Conservation (phyloP, 306 rosid species). For the barrel medic (Medicago truncatula) region DNA sequence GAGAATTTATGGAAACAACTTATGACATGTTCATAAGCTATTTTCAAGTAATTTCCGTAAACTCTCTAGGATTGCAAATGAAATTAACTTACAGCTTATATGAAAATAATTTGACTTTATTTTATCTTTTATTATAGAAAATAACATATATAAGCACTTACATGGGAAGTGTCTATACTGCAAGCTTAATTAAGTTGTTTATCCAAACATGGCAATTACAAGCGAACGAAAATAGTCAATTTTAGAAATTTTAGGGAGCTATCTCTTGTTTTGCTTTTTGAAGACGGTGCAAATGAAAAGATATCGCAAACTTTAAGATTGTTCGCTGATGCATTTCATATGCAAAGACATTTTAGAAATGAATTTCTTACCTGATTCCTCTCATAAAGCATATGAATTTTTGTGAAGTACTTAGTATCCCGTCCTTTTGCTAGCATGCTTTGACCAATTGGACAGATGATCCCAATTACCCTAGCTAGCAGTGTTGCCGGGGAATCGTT, state of each 20-base stretch:
- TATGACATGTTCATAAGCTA: too few relatives aligned
- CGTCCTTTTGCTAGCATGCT: conserved; percentile 93
- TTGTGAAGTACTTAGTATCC: conserved; percentile 90
- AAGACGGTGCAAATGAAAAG: conserved; percentile 17
- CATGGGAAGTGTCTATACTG: too few relatives aligned
- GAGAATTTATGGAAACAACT: neutral
- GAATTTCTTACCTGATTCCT: conserved; percentile 80
- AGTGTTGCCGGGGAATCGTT: conserved; percentile 97
- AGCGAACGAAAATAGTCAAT: too few relatives aligned
- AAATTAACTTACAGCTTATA: too few relatives aligned
- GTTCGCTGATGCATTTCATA: neutral
- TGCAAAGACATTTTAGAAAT: conserved; percentile 19
- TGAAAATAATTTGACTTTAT: too few relatives aligned
- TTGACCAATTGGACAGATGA: conserved; percentile 84
- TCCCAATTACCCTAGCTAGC: conserved; percentile 92
- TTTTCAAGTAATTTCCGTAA: too few relatives aligned
- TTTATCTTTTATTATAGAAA: too few relatives aligned
- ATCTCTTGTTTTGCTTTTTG: neutral
- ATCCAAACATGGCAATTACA: too few relatives aligned
- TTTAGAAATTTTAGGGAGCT: too few relatives aligned
- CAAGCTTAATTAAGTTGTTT: too few relatives aligned
- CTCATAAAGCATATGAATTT: conserved; percentile 98
- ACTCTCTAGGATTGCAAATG: too few relatives aligned
- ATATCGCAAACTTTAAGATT: conserved; percentile 9
- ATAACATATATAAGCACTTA: too few relatives aligned